Percentiles rank a stretch among this genome's conserved stretches.
Conservation (phyloP, 371 early-diverging fungal genomes). For the Lichtheimia hyalospora region DNA sequence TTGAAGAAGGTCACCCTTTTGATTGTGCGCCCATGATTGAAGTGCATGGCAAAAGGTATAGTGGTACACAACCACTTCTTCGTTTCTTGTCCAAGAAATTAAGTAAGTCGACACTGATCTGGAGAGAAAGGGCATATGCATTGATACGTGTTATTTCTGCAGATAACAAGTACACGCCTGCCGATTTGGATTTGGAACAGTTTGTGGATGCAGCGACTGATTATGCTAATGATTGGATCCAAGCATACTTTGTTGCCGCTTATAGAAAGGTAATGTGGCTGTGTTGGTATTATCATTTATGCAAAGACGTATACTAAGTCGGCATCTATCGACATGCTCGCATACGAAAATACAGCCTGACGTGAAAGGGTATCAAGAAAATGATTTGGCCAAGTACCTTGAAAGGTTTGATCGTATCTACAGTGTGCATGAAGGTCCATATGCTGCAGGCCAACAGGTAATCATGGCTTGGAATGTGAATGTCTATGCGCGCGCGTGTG, state of each 20-base stretch:
- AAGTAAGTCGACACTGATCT: not conserved
- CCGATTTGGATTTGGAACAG: conserved; percentile 23
- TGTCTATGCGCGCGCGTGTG: not conserved
- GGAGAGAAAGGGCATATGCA: too few relatives aligned
- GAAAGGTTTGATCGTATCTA: conserved; percentile 10
- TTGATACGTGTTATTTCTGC: too few relatives aligned
- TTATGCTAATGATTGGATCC: conserved; percentile 13
- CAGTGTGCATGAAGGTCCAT: conserved; percentile 19
- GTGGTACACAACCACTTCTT: conserved; percentile 20
- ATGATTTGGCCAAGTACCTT: not conserved
- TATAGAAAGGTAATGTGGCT: too few relatives aligned
- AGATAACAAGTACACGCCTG: conserved; percentile 2
- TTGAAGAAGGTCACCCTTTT: conserved; percentile 1
- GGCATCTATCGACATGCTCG: too few relatives aligned
- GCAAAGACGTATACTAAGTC: too few relatives aligned
- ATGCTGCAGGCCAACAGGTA: conserved; percentile 23
- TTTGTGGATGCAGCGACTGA: conserved; percentile 23
- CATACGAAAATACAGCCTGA: not conserved
- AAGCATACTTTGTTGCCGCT: not conserved
- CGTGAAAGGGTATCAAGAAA: conserved; percentile 7
- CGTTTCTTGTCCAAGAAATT: conserved; percentile 22
- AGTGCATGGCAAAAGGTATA: conserved; percentile 20
- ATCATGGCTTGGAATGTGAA: not conserved
- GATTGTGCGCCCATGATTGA: conserved; percentile 26
- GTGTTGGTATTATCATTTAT: too few relatives aligned